These are phyloP conservation scores for Craspedostauros australis DNA, from an alignment of 108 stramenopile genomes.

Conservation along the genomic window DNA sequence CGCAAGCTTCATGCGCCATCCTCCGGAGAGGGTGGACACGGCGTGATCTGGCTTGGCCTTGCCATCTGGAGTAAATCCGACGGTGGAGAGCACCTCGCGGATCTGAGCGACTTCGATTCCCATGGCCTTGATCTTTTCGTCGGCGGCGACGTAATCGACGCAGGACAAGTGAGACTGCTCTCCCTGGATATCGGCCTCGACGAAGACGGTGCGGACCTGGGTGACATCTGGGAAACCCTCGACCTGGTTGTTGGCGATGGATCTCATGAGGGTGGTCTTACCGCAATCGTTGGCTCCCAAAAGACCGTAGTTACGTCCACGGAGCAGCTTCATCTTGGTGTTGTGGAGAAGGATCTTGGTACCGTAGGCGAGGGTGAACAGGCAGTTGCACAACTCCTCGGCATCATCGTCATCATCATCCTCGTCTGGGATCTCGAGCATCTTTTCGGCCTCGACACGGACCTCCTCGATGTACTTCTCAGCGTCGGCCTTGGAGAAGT, in stretches of 20 bases:
- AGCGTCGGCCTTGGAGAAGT: constrained; percentile 55
- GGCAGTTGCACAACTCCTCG: constrained; percentile 98
- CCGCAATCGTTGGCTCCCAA: constrained; percentile 97
- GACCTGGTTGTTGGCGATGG: constrained; percentile 98
- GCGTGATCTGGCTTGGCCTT: constrained; percentile 97
- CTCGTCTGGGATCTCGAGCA: constrained; percentile 82
- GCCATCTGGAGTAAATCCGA: constrained; percentile 93
- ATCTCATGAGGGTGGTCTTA: constrained; percentile 98
- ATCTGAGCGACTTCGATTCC: constrained; percentile 78
- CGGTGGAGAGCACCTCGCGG: constrained; percentile 84
- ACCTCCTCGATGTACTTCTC: constrained; percentile 74
- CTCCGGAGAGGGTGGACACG: constrained; percentile 95
- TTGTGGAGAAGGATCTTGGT: constrained; percentile 99
- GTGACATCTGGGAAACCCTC: constrained; percentile 98
- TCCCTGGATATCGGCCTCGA: constrained; percentile 99
- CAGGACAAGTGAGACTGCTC: constrained; percentile 96
- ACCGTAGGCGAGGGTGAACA: constrained; percentile 99
- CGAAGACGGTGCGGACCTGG: constrained; percentile 97
- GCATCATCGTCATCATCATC: constrained; percentile 97
- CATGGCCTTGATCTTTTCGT: constrained; percentile 82
- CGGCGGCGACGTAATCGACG: constrained; percentile 92
- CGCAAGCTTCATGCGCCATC: constrained; percentile 99
- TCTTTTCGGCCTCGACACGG: constrained; percentile 78
- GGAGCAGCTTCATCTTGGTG: constrained; percentile 96
- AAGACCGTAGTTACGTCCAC: constrained; percentile 97